Evolutionary conservation across 2,329 filamentous ascomycete genomes (phyloP), one percentile per base, ranked within the genome.

Genomic region (Aspergillus sp.): DNA sequence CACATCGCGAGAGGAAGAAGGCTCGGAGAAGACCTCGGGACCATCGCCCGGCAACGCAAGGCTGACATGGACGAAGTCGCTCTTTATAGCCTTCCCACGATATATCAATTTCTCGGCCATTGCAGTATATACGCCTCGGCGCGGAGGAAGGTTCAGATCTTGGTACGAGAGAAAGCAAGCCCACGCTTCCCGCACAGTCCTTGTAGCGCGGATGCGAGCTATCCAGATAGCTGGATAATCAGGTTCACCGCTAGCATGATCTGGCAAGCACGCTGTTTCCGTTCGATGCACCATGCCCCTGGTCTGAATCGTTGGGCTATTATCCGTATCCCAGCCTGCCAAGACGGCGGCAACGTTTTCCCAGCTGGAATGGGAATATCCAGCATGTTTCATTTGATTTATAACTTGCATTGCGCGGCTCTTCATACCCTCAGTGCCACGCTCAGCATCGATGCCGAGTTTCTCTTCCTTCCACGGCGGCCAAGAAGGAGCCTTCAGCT

Each of bases 381-480:
- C 76, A 8, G 74, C 74, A 47, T 76, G 70, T 34, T 58, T 64
- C 71, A 78, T 77, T 34, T 69, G 68, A 24, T 57, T 53, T 28
- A 80, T 51, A 4, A 74, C 68, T 24, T 67, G 62, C 36, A 66
- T 66, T n/a, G 74, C 73, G 35, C 71, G 68, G 35, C 73, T 77
- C 17, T 62, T 61, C 38, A 73, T 73, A 36, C 73, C 68, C 25
- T 74, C 68, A 28, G 68, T 66, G 8, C 66, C 69, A 34, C 74
- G 69, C 10, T 66, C 60, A n/a, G 67, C 64, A 46, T 80, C 75
- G 47, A 79, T 72, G 1, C 72, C 74, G 11, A 72, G 68, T 33
- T 65, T 72, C 29, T 75, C 69, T 47, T 74, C 68, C 50, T 77
- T 78, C 74, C 75, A 80, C 0, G 76, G 76, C 10, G 76, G 76